Evolutionary conservation across 1,139 yeast genomes (phyloP), one percentile per base, ranked within the genome.

Genomic region (Sugiyamaella xylanicola): DNA sequence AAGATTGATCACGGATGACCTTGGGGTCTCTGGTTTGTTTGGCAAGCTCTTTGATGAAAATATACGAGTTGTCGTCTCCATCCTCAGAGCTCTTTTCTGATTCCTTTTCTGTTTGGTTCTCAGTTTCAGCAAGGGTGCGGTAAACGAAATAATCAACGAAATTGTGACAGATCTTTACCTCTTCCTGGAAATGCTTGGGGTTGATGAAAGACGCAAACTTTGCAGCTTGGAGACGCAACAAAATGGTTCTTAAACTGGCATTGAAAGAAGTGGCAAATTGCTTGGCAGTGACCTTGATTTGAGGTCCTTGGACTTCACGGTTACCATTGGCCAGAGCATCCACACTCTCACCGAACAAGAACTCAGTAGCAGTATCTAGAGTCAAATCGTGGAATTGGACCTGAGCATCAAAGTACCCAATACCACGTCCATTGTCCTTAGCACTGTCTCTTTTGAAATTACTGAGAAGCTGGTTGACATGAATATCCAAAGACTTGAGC

Each of bases 301-400:
- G 22, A 0, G 61, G 58, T 17, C 67, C 71, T n/a, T 51, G 50
- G 2, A 46, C 51, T n/a, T 17, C 37, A 1, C 47, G 36, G 50
- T 70, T 62, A 29, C 51, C 41, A 13, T 52, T 37, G 45, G 68
- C 65, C 54, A 80, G 73, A n/a, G 77, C 69, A 53, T 73, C 72
- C 13, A 78, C 80, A 7, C 82, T 75, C 63, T 77, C 81, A 11
- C 86, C 86, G 68, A 82, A 82, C 62, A 82, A 72, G 62, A 81
- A 81, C 66, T 82, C 85, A 16, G 84, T 78, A 3, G 86, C 81
- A 17, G 83, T 76, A 65, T 82, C 86, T 57, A 82, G 74, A 4
- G 86, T 82, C 49, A 82, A 70, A 57, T 70, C 69, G 68, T 76
- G 81, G 65, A 80, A 80, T 53, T 77, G 70, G 35, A 72, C 74